Evolutionary conservation across 1,284 basidiomycete species (phyloP).

Genomic region (Ganoderma lucidum): DNA sequence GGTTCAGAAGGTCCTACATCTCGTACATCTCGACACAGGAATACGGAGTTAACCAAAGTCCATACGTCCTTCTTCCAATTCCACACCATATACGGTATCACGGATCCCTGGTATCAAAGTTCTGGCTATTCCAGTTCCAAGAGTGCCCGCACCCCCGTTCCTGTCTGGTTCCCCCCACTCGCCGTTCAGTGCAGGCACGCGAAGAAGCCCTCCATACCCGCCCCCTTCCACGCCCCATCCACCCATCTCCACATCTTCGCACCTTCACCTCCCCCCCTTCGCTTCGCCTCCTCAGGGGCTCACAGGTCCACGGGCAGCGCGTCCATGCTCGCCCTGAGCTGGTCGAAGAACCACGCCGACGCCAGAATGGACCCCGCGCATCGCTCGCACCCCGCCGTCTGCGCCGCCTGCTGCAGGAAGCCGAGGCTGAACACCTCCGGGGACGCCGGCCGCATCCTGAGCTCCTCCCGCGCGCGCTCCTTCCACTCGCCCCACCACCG

Average conservation of each 20-base stretch:
- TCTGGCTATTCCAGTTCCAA: background rate
- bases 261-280: background rate
- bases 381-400: slow-evolving; percentile 56
- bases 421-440: slow-evolving; percentile 65
- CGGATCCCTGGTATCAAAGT: background rate
- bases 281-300: slow-evolving; percentile 13
- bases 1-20: background rate
- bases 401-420: slow-evolving; percentile 63
- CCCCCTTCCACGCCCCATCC: background rate
- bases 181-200: background rate
- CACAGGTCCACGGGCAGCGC: slow-evolving; percentile 63
- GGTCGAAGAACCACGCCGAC: slow-evolving; percentile 60
- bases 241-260: background rate
- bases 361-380: slow-evolving; percentile 71
- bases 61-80: background rate
- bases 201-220: background rate
- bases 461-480: slow-evolving; percentile 61
- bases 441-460: slow-evolving; percentile 62
- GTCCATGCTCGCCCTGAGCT: slow-evolving; percentile 65
- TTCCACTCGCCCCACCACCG: slow-evolving; percentile 75
- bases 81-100: background rate
- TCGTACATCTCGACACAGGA: background rate
- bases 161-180: background rate
- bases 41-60: background rate
- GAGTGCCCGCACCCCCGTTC: background rate